Evolutionary conservation across 2,329 filamentous ascomycete genomes (phyloP).

Genomic region (Pestalotiopsis sp.): DNA sequence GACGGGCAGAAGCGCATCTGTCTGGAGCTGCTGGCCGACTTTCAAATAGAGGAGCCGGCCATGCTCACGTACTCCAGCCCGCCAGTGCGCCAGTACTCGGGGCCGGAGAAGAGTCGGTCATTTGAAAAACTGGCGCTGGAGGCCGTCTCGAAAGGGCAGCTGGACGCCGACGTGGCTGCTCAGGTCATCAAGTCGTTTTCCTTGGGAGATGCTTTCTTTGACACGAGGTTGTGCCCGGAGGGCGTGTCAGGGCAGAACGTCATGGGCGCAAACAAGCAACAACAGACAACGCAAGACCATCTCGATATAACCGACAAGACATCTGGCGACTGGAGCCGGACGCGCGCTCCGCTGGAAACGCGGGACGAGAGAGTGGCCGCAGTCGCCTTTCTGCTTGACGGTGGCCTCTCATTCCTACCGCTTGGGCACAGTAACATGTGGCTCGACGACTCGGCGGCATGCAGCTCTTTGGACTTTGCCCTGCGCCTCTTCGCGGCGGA

Average conservation of each 20-base stretch:
- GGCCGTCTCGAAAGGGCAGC: slow-evolving; percentile 13
- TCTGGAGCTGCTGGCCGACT: slow-evolving; percentile 47
- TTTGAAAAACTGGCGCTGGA: slow-evolving; percentile 22
- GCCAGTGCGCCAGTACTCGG: slow-evolving; percentile 34
- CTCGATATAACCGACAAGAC: slow-evolving; percentile 38
- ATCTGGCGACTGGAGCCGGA: slow-evolving; percentile 45
- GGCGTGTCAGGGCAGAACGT: slow-evolving; percentile 47
- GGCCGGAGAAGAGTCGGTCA: slow-evolving; percentile 27
- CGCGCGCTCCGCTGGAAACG: slow-evolving; percentile 20
- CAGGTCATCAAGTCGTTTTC: slow-evolving; percentile 27
- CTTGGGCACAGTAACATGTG: slow-evolving; percentile 43
- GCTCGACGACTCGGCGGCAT: slow-evolving; percentile 46
- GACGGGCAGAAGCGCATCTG: slow-evolving; percentile 39
- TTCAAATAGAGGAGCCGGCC: slow-evolving; percentile 42
- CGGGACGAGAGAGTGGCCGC: slow-evolving; percentile 33
- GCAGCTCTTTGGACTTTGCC: slow-evolving; percentile 52
- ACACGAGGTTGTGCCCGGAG: slow-evolving; percentile 38
- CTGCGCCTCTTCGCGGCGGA: slow-evolving; percentile 43
- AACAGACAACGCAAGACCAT: slow-evolving; percentile 36
- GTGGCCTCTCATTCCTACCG: slow-evolving; percentile 44
- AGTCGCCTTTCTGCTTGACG: slow-evolving; percentile 48
- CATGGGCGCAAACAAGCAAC: slow-evolving; percentile 37
- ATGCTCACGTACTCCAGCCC: slow-evolving; percentile 40
- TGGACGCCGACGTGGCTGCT: neutral
- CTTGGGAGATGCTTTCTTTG: slow-evolving; percentile 32